phyloP scores from a whole-genome alignment of 2,329 filamentous ascomycete genomes.

The Colletotrichum sp. region DNA sequence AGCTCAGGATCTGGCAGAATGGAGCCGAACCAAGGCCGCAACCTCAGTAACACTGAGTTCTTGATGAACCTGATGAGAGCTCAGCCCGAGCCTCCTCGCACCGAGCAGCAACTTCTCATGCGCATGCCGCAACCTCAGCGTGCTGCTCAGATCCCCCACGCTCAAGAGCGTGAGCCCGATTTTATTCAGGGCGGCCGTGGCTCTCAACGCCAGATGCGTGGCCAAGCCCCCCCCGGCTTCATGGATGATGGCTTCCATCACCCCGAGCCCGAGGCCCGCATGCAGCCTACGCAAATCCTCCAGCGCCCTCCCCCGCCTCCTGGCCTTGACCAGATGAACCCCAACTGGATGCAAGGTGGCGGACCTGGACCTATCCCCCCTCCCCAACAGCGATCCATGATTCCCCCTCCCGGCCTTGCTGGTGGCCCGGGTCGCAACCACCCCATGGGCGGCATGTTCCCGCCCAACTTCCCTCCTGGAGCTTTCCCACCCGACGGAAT shows the following conservation, averaged over 20 bases:
- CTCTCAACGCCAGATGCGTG: conserved; percentile 46
- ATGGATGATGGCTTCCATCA: conserved; percentile 60
- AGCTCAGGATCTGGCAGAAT: conserved; percentile 54
- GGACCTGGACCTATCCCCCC: conserved; percentile 51
- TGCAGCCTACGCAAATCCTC: conserved; percentile 67
- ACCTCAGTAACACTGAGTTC: conserved; percentile 78
- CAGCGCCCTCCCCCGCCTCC: conserved; percentile 67
- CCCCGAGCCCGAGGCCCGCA: conserved; percentile 52
- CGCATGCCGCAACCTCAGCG: conserved; percentile 58
- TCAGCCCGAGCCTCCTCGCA: conserved; percentile 53
- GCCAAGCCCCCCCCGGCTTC: conserved; percentile 54
- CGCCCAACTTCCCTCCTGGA: conserved; percentile 63
- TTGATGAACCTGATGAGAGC: conserved; percentile 81
- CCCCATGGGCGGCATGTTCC: conserved; percentile 64
- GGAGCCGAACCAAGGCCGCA: conserved; percentile 48
- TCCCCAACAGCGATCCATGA: conserved; percentile 48
- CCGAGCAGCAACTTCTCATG: conserved; percentile 54
- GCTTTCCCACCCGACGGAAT: conserved; percentile 54
- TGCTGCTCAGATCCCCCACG: conserved; percentile 50
- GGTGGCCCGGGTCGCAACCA: conserved; percentile 43
- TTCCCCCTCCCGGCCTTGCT: conserved; percentile 64
- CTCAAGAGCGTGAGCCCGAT: conserved; percentile 55
- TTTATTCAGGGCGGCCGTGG: conserved; percentile 38
- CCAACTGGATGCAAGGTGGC: conserved; percentile 54
- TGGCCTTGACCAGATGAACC: conserved; percentile 65